phyloP scores from a whole-genome alignment of 1,284 basidiomycete species.

The Pyrrhoderma noxium region DNA sequence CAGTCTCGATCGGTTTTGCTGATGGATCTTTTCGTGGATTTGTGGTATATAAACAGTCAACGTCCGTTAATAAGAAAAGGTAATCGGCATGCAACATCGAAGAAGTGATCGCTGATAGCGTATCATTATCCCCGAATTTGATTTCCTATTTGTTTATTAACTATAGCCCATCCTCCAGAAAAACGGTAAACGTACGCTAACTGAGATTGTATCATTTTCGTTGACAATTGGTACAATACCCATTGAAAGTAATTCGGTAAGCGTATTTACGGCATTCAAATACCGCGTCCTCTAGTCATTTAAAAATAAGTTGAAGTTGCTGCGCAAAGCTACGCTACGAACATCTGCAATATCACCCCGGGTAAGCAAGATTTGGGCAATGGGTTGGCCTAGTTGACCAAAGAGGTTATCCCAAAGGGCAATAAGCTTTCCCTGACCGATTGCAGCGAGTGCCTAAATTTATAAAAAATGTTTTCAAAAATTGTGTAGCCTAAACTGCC shows the following conservation, averaged over 20 bases:
- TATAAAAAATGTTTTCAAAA: not conserved
- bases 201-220: slow-evolving; percentile 94
- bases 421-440: slow-evolving; percentile 94
- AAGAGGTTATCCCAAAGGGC: slow-evolving; percentile 97
- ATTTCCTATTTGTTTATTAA: slow-evolving; percentile 64
- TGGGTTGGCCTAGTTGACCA: slow-evolving; percentile 86
- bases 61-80: slow-evolving; percentile 94
- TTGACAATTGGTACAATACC: slow-evolving; percentile 94
- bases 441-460: slow-evolving; percentile 82
- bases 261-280: slow-evolving; percentile 89
- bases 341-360: slow-evolving; percentile 96
- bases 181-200: slow-evolving; percentile 59
- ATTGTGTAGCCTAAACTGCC: slow-evolving; percentile 15
- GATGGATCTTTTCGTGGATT: slow-evolving; percentile 88
- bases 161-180: not conserved
- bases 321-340: slow-evolving; percentile 28
- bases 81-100: slow-evolving; percentile 98
- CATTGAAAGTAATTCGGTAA: slow-evolving; percentile 82
- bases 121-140: slow-evolving; percentile 99
- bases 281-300: slow-evolving; percentile 75
- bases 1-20: slow-evolving; percentile 76
- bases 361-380: slow-evolving; percentile 92
- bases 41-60: slow-evolving; percentile 92
- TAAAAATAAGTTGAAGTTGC: slow-evolving; percentile 1
- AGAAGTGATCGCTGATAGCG: slow-evolving; percentile 92